phyloP scores from a whole-genome alignment of 495 filamentous ascomycete genomes.

The Penicillium bialowiezense region DNA sequence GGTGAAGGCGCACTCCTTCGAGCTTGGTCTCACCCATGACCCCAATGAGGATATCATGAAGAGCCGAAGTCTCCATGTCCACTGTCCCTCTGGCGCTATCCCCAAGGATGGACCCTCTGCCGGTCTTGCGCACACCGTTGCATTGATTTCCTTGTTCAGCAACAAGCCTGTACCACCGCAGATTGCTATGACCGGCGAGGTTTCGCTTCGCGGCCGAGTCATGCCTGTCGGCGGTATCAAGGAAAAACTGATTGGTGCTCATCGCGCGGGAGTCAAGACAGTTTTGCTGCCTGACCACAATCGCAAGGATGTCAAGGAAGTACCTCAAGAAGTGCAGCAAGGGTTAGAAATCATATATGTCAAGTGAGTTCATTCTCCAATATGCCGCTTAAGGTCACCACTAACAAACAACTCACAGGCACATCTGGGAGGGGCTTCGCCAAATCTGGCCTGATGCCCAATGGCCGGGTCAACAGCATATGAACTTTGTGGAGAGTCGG shows the following conservation, averaged over 20 bases:
- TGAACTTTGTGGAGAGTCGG: slow-evolving; percentile 60
- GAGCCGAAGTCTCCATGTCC: slow-evolving; percentile 89
- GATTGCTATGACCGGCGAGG: slow-evolving; percentile 96
- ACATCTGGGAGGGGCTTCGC: slow-evolving; percentile 86
- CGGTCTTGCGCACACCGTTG: slow-evolving; percentile 90
- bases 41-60: slow-evolving; percentile 94
- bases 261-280: slow-evolving; percentile 91
- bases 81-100: slow-evolving; percentile 92
- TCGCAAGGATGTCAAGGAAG: slow-evolving; percentile 87
- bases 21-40: slow-evolving; percentile 77
- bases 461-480: slow-evolving; percentile 69
- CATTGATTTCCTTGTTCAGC: slow-evolving; percentile 85
- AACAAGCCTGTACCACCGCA: slow-evolving; percentile 86
- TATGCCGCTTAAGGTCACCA: slow-evolving; percentile 1
- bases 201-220: slow-evolving; percentile 83
- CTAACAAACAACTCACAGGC: slow-evolving; percentile 42
- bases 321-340: slow-evolving; percentile 85
- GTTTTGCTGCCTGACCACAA: slow-evolving; percentile 88
- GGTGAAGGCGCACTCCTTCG: slow-evolving; percentile 95
- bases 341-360: slow-evolving; percentile 89
- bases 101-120: slow-evolving; percentile 91
- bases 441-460: slow-evolving; percentile 80
- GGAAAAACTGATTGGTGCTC: slow-evolving; percentile 95
- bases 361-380: slow-evolving; percentile 52
- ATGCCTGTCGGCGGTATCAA: slow-evolving; percentile 94